Percentiles rank a stretch among this genome's conserved stretches.
Conservation (phyloP, 228 moss, liverwort and hornwort genomes). For the Sphagnum magellanicum region DNA sequence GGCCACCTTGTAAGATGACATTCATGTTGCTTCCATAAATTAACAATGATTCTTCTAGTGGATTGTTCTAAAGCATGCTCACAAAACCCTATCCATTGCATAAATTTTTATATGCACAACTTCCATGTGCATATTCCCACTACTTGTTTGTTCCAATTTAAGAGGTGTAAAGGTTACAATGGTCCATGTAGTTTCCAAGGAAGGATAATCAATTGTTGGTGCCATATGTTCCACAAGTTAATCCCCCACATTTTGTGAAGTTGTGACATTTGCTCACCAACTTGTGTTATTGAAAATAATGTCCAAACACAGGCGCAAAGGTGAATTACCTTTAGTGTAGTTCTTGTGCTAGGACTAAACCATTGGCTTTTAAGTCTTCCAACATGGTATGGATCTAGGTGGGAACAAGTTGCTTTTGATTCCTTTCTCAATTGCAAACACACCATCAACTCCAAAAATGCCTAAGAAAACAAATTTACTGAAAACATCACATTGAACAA, state of each 20-base stretch:
- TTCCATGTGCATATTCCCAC: conserved; percentile 61
- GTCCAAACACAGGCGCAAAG: conserved; percentile 68
- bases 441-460: conserved; percentile 67
- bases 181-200: conserved; percentile 75
- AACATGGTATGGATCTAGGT: conserved; percentile 2
- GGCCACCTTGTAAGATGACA: conserved; percentile 75
- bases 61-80: conserved; percentile 20
- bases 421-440: conserved; percentile 54
- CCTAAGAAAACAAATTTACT: conserved; percentile 67
- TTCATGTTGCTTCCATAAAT: conserved; percentile 77
- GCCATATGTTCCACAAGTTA: conserved; percentile 24
- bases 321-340: conserved; percentile 28
- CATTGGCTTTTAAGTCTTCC: conserved; percentile 20
- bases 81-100: conserved; percentile 25
- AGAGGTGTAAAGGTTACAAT: conserved; percentile 79
- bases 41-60: conserved; percentile 50
- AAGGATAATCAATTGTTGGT: conserved; percentile 31
- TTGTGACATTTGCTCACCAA: conserved; percentile 74
- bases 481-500: conserved; percentile 64
- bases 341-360: conserved; percentile 20
- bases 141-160: conserved; percentile 56
- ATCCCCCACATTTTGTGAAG: conserved; percentile 57
- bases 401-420: conserved; percentile 14
- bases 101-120: conserved; percentile 46
- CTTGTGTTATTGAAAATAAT: conserved; percentile 55